These are phyloP conservation scores for Kregervanrija delftensis DNA, from an alignment of 805 yeast genomes.

Conservation along the genomic window DNA sequence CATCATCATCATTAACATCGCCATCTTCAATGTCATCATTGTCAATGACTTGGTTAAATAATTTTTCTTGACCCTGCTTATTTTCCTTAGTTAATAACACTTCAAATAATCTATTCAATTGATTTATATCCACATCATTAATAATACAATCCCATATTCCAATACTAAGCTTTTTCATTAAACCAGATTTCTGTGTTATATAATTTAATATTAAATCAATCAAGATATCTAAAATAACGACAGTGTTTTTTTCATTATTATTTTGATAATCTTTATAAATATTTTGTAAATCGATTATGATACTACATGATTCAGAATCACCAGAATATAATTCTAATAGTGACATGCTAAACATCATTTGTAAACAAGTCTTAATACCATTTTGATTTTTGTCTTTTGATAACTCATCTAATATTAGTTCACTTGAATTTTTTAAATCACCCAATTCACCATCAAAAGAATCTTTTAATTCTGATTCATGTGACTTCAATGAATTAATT, in stretches of 20 bases:
- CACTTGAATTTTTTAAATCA: constrained; percentile 33
- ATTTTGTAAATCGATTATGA: constrained; percentile 63
- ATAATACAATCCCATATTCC: constrained; percentile 44
- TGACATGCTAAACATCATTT: constrained; percentile 69
- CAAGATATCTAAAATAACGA: constrained; percentile 27
- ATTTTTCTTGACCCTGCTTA: constrained; percentile 66
- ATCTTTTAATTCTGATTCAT: constrained; percentile 15
- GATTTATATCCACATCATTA: constrained; percentile 35
- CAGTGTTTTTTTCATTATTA: constrained; percentile 34
- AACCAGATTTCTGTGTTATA: constrained; percentile 48
- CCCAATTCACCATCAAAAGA: constrained; percentile 38
- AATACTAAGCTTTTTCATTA: constrained; percentile 51
- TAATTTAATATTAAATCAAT: constrained; percentile 51
- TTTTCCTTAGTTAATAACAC: constrained; percentile 65
- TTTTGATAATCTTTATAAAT: constrained; percentile 43
- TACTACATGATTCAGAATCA: constrained; percentile 66
- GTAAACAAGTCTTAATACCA: constrained; percentile 45
- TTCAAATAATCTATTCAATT: constrained; percentile 45
- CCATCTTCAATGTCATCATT: constrained; percentile 39
- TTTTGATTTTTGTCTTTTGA: constrained; percentile 33
- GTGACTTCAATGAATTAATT: constrained; percentile 34
- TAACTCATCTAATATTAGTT: neutral
- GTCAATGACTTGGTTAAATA: constrained; percentile 62
- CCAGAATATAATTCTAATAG: constrained; percentile 73
- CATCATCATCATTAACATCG: constrained; percentile 34